Percentiles rank a stretch among this genome's conserved stretches.
These are phyloP conservation scores for Prillingera fragicola DNA, from an alignment of 1,284 basidiomycete species.

Conservation along the genomic window DNA sequence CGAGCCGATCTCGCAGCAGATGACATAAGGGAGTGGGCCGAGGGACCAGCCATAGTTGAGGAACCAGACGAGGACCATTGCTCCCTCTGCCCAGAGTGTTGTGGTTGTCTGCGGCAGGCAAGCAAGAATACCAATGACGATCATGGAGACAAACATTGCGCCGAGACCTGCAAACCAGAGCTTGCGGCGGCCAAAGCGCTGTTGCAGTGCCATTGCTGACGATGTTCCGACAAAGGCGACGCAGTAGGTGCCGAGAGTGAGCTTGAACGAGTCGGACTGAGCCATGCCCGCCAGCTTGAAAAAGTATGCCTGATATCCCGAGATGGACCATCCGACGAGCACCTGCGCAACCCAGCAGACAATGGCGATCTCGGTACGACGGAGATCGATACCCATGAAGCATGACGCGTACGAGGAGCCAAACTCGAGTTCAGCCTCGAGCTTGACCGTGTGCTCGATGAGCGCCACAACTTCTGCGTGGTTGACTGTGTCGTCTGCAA, in stretches of 20 bases:
- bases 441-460: slow-evolving; percentile 42
- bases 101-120: slow-evolving; percentile 12
- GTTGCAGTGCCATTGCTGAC: slow-evolving; percentile 1
- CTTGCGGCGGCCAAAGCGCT: slow-evolving; percentile 40
- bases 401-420: slow-evolving; percentile 44
- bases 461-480: slow-evolving; percentile 38
- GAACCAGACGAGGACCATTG: slow-evolving; percentile 11
- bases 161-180: slow-evolving; percentile 49
- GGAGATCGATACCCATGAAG: slow-evolving; percentile 41
- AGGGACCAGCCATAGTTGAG: slow-evolving; percentile 17
- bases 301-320: background rate
- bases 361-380: slow-evolving; percentile 42
- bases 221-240: slow-evolving; percentile 2
- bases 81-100: background rate
- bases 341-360: slow-evolving; percentile 4
- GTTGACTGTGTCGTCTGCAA: slow-evolving; percentile 16
- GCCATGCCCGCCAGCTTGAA: slow-evolving; percentile 3
- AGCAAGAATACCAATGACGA: slow-evolving; percentile 47
- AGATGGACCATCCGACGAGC: background rate
- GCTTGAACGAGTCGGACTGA: slow-evolving; percentile 2
- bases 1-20: slow-evolving; percentile 46
- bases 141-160: slow-evolving; percentile 40
- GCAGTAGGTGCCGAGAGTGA: slow-evolving; percentile 4
- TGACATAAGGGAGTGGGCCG: slow-evolving; percentile 34
- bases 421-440: slow-evolving; percentile 20